These are phyloP conservation scores for Aphanomyces invadans DNA, from an alignment of 352 stramenopile genomes.

Conservation along the genomic window DNA sequence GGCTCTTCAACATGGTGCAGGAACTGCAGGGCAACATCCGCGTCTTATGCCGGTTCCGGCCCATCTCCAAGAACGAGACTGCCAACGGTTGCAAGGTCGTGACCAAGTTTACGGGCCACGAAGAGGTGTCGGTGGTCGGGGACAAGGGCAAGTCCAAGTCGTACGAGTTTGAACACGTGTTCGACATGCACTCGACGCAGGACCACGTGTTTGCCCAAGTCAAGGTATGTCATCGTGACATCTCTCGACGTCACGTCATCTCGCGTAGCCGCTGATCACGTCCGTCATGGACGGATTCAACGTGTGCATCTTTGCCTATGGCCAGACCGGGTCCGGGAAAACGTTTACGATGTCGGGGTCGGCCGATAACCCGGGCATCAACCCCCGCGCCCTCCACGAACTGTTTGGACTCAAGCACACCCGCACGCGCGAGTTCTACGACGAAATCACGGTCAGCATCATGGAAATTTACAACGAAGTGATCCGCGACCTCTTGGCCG, in stretches of 20 bases:
- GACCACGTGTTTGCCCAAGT: slow-evolving; percentile 75
- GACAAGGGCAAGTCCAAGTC: slow-evolving; percentile 83
- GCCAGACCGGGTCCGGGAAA: slow-evolving; percentile 81
- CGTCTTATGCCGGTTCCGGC: slow-evolving; percentile 93
- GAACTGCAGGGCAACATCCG: slow-evolving; percentile 96
- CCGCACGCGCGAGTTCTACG: slow-evolving; percentile 65
- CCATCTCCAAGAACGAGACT: slow-evolving; percentile 77
- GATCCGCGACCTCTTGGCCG: slow-evolving; percentile 89
- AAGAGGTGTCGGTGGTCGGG: slow-evolving; percentile 69
- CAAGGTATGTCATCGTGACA: slow-evolving; percentile 24
- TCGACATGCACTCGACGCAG: slow-evolving; percentile 66
- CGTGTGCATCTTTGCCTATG: slow-evolving; percentile 88
- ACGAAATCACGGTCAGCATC: slow-evolving; percentile 85
- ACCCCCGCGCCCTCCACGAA: slow-evolving; percentile 74
- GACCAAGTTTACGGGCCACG: slow-evolving; percentile 59
- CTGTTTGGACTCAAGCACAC: slow-evolving; percentile 67
- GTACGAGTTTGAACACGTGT: slow-evolving; percentile 82
- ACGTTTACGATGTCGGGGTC: slow-evolving; percentile 79
- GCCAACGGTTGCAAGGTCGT: slow-evolving; percentile 67
- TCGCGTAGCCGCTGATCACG: slow-evolving; percentile 49
- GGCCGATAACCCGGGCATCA: slow-evolving; percentile 66
- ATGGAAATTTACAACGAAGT: slow-evolving; percentile 97
- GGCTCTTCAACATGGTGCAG: slow-evolving; percentile 94
- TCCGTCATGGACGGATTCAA: slow-evolving; percentile 83
- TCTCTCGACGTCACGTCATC: not conserved